Conservation (phyloP, 768 basidiomycete genomes). For the Mycena alexandri region DNA sequence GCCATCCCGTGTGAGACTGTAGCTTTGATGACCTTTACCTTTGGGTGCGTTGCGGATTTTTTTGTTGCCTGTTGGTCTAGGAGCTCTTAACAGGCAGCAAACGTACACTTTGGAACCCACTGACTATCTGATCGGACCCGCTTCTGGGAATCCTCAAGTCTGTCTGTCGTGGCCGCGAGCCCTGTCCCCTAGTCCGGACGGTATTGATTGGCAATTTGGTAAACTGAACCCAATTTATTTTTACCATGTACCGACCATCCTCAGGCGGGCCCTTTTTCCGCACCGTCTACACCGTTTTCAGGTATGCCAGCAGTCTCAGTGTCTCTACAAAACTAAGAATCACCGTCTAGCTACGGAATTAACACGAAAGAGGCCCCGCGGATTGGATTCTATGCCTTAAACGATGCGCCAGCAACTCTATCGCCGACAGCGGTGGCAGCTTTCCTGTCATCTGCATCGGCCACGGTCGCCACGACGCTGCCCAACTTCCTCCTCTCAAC, state of each 20-base stretch:
- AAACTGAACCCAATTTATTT: conserved; percentile 12
- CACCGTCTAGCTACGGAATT: conserved; percentile 73
- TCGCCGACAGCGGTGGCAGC: conserved; percentile 60
- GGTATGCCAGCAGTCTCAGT: conserved; percentile 55
- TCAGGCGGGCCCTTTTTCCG: conserved; percentile 75
- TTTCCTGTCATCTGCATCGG: conserved; percentile 71
- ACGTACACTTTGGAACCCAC: conserved; percentile 78
- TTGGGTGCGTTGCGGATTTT: conserved; percentile 63
- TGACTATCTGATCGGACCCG: conserved; percentile 83
- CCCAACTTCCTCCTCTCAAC: conserved; percentile 80
- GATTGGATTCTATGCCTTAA: conserved; percentile 79
- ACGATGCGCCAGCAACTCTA: conserved; percentile 57
- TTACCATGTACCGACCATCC: conserved; percentile 1
- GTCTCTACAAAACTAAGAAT: neutral
- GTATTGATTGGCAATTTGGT: conserved; percentile 90
- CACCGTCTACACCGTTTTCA: conserved; percentile 85
- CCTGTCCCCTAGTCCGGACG: conserved; percentile 73
- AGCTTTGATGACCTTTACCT: conserved; percentile 71
- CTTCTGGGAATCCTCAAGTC: conserved; percentile 70
- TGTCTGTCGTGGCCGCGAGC: conserved; percentile 85
- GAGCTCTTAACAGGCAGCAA: conserved; percentile 48
- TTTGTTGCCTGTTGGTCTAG: conserved; percentile 15
- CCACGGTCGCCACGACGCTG: conserved; percentile 74
- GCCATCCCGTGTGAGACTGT: conserved; percentile 77
- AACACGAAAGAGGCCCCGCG: conserved; percentile 79